These are phyloP conservation scores for Boletus rufocinnamomeus DNA, from an alignment of 768 basidiomycete genomes.

Conservation along the genomic window DNA sequence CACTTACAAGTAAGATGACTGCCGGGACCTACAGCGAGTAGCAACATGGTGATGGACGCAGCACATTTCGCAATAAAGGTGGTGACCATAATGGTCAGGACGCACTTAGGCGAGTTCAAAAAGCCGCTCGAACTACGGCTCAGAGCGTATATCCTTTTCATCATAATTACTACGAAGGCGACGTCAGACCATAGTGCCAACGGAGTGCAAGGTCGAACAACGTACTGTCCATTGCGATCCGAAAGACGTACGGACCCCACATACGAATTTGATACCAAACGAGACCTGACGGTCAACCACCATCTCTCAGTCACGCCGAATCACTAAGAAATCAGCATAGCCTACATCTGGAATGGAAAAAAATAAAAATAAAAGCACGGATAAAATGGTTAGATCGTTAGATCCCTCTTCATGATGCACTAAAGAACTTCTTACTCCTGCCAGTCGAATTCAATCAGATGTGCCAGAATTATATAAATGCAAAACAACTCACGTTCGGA, in stretches of 20 bases:
- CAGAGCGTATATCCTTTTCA: slow-evolving; percentile 20
- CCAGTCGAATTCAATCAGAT: neutral
- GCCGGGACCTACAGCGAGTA: slow-evolving; percentile 15
- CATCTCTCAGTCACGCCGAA: neutral
- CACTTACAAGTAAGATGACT: slow-evolving; percentile 12
- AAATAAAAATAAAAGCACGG: neutral
- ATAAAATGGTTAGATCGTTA: neutral
- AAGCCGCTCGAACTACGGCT: slow-evolving; percentile 8
- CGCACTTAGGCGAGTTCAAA: slow-evolving; percentile 9
- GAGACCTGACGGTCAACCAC: slow-evolving; percentile 11
- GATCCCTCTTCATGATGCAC: neutral
- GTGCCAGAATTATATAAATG: no score
- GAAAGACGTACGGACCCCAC: slow-evolving; percentile 19
- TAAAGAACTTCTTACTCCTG: slow-evolving; percentile 13
- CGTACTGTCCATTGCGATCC: slow-evolving; percentile 23
- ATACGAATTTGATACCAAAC: slow-evolving; percentile 14
- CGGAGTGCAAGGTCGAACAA: neutral
- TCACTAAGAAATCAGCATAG: neutral
- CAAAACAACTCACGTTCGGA: slow-evolving; percentile 6
- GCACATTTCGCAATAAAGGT: slow-evolving; percentile 11
- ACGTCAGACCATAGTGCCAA: neutral
- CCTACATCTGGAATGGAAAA: slow-evolving; percentile 15
- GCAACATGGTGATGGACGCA: slow-evolving; percentile 5
- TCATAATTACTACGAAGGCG: slow-evolving; percentile 19
- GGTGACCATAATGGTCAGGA: slow-evolving; percentile 6